These are phyloP conservation scores for Pilaira anomala DNA, from an alignment of 192 early-diverging fungal species.

Conservation along the genomic window DNA sequence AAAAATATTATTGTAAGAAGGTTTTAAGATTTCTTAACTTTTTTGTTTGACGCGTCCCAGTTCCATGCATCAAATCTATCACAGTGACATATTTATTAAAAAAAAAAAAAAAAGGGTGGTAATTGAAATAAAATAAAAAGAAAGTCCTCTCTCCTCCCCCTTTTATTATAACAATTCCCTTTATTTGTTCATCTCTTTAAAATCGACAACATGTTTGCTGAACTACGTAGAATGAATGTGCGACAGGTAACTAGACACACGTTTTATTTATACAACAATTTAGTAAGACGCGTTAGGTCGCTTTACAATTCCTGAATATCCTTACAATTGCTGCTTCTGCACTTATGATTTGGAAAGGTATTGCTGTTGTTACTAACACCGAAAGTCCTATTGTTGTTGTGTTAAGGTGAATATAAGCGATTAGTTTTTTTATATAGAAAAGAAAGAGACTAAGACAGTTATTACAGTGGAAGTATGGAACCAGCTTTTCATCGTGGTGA, in stretches of 20 bases:
- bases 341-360: constrained; percentile 95
- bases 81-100: too few species aligned
- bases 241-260: constrained; percentile 17
- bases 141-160: too few species aligned
- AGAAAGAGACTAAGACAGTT: not conserved
- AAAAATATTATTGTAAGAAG: too few species aligned
- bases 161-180: too few species aligned
- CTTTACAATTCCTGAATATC: constrained; percentile 80
- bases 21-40: too few species aligned
- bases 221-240: constrained; percentile 33
- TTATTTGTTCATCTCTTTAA: too few species aligned
- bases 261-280: not conserved
- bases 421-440: not conserved
- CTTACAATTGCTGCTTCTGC: constrained; percentile 87
- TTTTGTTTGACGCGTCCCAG: too few species aligned
- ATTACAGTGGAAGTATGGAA: constrained; percentile 87
- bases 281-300: constrained; percentile 25
- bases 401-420: constrained; percentile 57
- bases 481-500: constrained; percentile 95
- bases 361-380: constrained; percentile 80
- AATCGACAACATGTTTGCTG: constrained; percentile 27
- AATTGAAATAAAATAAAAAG: too few species aligned
- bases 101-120: too few species aligned
- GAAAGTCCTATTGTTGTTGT: constrained; percentile 98
- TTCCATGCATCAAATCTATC: too few species aligned